Evolutionary conservation across 2,329 filamentous ascomycete species (phyloP), one percentile per base, ranked within the genome.

Genomic region (Ophiognomonia clavigignenti-juglandacearum): DNA sequence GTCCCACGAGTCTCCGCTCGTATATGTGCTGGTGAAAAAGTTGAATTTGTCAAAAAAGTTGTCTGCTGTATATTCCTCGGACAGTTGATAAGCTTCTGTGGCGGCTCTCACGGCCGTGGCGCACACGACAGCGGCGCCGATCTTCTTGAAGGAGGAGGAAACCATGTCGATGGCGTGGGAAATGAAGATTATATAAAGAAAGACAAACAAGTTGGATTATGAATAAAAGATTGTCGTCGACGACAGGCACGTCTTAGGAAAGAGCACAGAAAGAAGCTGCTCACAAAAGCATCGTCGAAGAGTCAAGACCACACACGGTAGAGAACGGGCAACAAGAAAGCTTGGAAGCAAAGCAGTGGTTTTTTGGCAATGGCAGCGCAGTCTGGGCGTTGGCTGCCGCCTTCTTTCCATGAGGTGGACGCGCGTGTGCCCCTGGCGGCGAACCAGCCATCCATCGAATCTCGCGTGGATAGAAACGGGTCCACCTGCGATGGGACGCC

Each of bases 41-140:
- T 63, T 51, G 53, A 74, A 75, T 60, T 74, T 71, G 55, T 67
- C 61, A 36, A 74, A 71, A 58, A 76, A 75, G 62, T 75, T 75
- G 47, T 45, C 45, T 11, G 40, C 45, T 20, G 45, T 48, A 34
- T 48, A 48, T 35, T 48, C 45, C 13, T 48, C 45, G 2, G 34
- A 22, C 2, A 48, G 24, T 20, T 42, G 35, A 9, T 48, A 49
- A 7, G 49, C 39, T 22, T 49, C 32, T 29, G 49, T 37, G 19
- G 45, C 49, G 3, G 43, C 49, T 22, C 32, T 35, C 2, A 43
- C 49, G 3, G 42, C 49, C 34, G 46, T 24, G 19, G 46, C 49
- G 34, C 44, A 45, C 14, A 42, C 49, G 26, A 52, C 32, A 24
- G 46, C 45, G 39, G 39, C 42, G 41, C 49, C 42, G 42, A 52